Evolutionary conservation across 805 yeast species (phyloP).

Genomic region (Sugiyamaella marilandica): DNA sequence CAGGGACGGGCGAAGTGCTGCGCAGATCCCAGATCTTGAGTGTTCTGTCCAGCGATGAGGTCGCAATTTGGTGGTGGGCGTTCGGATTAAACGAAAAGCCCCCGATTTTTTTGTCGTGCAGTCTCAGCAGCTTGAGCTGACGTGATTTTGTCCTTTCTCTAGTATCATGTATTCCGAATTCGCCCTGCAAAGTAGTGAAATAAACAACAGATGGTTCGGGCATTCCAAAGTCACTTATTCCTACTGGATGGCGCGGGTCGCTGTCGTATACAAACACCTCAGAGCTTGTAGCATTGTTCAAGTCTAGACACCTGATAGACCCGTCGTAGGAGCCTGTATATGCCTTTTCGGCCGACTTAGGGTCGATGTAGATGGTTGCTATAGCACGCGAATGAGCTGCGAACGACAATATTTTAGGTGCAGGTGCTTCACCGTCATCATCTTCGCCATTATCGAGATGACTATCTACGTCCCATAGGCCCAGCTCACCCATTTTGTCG

Average conservation of each 20-base stretch:
- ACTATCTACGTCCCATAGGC: constrained; percentile 74
- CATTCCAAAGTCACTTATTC: constrained; percentile 70
- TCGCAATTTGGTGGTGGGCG: constrained; percentile 60
- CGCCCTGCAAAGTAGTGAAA: constrained; percentile 75
- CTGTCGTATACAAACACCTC: constrained; percentile 58
- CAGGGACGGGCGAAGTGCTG: constrained; percentile 28
- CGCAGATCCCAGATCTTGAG: constrained; percentile 86
- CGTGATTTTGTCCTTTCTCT: constrained; percentile 43
- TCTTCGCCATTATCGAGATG: constrained; percentile 34
- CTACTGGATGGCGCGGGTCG: constrained; percentile 43
- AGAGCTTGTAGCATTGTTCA: constrained; percentile 52
- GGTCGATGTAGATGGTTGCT: constrained; percentile 55
- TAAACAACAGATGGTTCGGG: constrained; percentile 56
- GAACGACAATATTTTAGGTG: constrained; percentile 51
- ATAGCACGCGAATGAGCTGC: constrained; percentile 74
- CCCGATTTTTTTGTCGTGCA: constrained; percentile 90
- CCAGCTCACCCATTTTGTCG: constrained; percentile 81
- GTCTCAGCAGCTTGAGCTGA: constrained; percentile 41
- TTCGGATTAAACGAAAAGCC: constrained; percentile 78
- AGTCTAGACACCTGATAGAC: constrained; percentile 66
- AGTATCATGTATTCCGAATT: constrained; percentile 68
- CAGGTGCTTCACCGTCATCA: constrained; percentile 31
- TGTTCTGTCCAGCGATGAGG: constrained; percentile 85
- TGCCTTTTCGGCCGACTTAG: constrained; percentile 48
- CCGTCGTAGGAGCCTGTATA: constrained; percentile 85